phyloP scores from a whole-genome alignment of 2,329 filamentous ascomycete species.

The Phialemonium atrogriseum region DNA sequence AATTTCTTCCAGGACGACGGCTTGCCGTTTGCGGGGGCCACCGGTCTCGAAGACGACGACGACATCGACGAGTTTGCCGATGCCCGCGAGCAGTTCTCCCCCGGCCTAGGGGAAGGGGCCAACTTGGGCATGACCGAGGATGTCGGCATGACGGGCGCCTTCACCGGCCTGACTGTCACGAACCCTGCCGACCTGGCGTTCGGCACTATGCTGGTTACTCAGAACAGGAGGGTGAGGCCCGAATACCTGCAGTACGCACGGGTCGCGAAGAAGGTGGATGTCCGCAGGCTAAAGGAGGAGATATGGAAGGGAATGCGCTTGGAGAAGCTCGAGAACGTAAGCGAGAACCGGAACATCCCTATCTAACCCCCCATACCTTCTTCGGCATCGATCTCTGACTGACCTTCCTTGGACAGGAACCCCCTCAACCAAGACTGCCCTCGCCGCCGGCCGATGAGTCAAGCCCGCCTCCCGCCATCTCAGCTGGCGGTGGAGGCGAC shows the following conservation, averaged over 20 bases:
- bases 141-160: slow-evolving; percentile 32
- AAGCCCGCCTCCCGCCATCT: too few relatives aligned
- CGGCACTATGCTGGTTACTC: slow-evolving; percentile 60
- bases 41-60: slow-evolving; percentile 57
- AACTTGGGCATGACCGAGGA: slow-evolving; percentile 42
- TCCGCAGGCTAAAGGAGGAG: slow-evolving; percentile 60
- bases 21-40: slow-evolving; percentile 57
- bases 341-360: slow-evolving; percentile 16
- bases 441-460: slow-evolving; percentile 18
- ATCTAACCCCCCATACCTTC: background rate
- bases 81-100: slow-evolving; percentile 70
- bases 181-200: slow-evolving; percentile 41
- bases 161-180: slow-evolving; percentile 36
- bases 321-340: slow-evolving; percentile 40
- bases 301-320: slow-evolving; percentile 60
- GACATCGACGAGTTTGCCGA: slow-evolving; percentile 66
- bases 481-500: slow-evolving; percentile 19
- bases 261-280: slow-evolving; percentile 64
- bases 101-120: slow-evolving; percentile 43
- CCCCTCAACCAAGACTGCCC: slow-evolving; percentile 19
- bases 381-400: background rate
- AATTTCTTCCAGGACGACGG: slow-evolving; percentile 95
- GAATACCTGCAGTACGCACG: slow-evolving; percentile 65
- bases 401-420: slow-evolving; percentile 12
- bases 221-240: slow-evolving; percentile 52